Percentiles rank a stretch among this genome's conserved stretches.
Evolutionary conservation across 176 grass and related monocot genomes (phyloP).

Genomic region (Pontederia paniculata): DNA sequence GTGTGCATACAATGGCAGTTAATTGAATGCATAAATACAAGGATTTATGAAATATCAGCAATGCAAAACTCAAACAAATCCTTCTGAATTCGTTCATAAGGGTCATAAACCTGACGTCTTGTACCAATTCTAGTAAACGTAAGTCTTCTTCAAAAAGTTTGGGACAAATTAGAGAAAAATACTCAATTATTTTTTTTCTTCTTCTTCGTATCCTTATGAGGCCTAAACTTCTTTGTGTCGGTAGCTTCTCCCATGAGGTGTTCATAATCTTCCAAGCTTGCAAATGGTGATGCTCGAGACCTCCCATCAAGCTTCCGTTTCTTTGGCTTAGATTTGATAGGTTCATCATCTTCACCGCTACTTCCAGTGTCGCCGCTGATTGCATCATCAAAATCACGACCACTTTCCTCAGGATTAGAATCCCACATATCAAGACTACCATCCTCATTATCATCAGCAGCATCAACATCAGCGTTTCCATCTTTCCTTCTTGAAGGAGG

Average conservation of each 20-base stretch:
- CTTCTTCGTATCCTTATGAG: too few relatives aligned
- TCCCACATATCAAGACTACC: not conserved
- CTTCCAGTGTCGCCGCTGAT: not conserved
- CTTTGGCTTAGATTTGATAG: conserved; percentile 9
- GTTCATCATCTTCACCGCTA: conserved; percentile 7
- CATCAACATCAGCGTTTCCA: conserved; percentile 8
- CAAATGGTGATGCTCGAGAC: conserved; percentile 53
- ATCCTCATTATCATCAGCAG: conserved; percentile 21
- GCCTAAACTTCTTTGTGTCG: too few relatives aligned
- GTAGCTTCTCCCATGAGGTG: conserved; percentile 34
- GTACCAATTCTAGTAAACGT: too few relatives aligned
- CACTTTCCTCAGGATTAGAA: conserved; percentile 22
- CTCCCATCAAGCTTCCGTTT: conserved; percentile 37
- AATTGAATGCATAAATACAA: too few relatives aligned
- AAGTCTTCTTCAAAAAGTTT: too few relatives aligned
- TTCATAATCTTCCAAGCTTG: conserved; percentile 66
- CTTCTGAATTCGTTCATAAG: too few relatives aligned
- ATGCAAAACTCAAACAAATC: too few relatives aligned
- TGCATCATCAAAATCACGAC: conserved; percentile 18
- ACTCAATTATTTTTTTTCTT: too few relatives aligned
- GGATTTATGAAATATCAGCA: too few relatives aligned
- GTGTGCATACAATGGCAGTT: too few relatives aligned
- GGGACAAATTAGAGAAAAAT: too few relatives aligned
- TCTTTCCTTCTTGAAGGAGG: conserved; percentile 22
- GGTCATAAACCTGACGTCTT: too few relatives aligned